A percentile compares a stretch with the other conserved stretches of the same genome.
phyloP scores from a whole-genome alignment of 345 rosid species.

The Eutrema yunnanense region DNA sequence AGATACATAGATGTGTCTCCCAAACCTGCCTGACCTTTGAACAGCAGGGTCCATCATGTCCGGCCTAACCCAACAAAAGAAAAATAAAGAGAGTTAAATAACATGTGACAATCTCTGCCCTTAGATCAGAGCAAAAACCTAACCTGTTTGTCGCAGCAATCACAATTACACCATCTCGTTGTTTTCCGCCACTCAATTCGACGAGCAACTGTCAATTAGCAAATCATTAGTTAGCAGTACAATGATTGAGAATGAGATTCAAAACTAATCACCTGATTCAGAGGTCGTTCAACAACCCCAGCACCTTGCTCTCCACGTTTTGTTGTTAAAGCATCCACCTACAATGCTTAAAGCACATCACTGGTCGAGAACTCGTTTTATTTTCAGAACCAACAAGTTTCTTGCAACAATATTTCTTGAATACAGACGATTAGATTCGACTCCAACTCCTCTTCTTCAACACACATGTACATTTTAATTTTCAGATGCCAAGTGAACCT shows the following conservation, averaged over 20 bases:
- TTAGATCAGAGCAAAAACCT: not conserved
- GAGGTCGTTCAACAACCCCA: not conserved
- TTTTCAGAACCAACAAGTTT: not conserved
- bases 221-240: not conserved
- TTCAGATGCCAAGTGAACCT: too few species aligned
- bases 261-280: not conserved
- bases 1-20: conserved; percentile 58
- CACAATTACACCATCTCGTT: conserved; percentile 54
- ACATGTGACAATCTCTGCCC: not conserved
- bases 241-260: not conserved
- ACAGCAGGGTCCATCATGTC: conserved; percentile 47
- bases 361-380: not conserved
- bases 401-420: not conserved
- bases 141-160: conserved; percentile 25
- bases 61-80: not conserved
- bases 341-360: not conserved
- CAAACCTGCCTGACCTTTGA: conserved; percentile 75
- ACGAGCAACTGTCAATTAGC: not conserved
- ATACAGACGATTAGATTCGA: too few species aligned
- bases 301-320: conserved; percentile 74
- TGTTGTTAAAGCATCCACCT: conserved; percentile 54
- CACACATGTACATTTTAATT: too few species aligned
- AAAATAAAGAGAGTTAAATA: not conserved
- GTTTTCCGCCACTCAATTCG: conserved; percentile 49
- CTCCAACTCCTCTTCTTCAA: too few species aligned